Evolutionary conservation across 2,329 filamentous ascomycete species (phyloP).

Genomic region (Keithomyces neogunnii): DNA sequence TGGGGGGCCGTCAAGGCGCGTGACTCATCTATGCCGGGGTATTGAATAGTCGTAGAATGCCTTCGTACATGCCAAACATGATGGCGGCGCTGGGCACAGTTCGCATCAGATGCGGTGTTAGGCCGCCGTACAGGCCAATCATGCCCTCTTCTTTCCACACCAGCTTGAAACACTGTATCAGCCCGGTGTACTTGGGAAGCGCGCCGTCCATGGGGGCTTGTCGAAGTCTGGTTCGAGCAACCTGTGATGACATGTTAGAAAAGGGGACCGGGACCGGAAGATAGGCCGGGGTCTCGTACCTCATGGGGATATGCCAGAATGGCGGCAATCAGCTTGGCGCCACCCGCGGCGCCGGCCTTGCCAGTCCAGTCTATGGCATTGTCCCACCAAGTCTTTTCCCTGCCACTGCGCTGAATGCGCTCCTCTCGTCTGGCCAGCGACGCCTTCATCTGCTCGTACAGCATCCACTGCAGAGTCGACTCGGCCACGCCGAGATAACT

Average conservation of each 20-base stretch:
- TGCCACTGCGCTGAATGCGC: constrained; percentile 46
- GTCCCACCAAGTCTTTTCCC: constrained; percentile 63
- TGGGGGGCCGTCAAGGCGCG: neutral
- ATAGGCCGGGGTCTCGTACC: constrained; percentile 31
- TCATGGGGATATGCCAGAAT: constrained; percentile 88
- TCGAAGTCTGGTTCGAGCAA: constrained; percentile 74
- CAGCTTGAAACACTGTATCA: constrained; percentile 80
- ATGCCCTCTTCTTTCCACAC: constrained; percentile 86
- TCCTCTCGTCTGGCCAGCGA: constrained; percentile 58
- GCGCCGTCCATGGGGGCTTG: constrained; percentile 71
- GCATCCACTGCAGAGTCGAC: constrained; percentile 84
- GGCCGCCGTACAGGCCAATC: constrained; percentile 76
- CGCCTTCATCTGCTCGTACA: constrained; percentile 89
- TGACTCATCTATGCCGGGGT: constrained; percentile 21
- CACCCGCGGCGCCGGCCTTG: constrained; percentile 69
- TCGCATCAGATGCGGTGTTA: constrained; percentile 84
- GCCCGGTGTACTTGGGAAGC: constrained; percentile 75
- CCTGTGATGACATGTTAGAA: constrained; percentile 32
- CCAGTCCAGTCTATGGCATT: constrained; percentile 69
- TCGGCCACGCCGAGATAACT: constrained; percentile 88
- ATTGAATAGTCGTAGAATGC: constrained; percentile 41
- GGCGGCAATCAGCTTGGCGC: constrained; percentile 78
- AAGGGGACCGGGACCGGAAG: too few species aligned
- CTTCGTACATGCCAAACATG: constrained; percentile 86
- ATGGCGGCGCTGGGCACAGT: constrained; percentile 90